Percentiles rank a stretch among this genome's conserved stretches.
phyloP scores from a whole-genome alignment of 768 basidiomycete species.

The Podaxis pistillaris region DNA sequence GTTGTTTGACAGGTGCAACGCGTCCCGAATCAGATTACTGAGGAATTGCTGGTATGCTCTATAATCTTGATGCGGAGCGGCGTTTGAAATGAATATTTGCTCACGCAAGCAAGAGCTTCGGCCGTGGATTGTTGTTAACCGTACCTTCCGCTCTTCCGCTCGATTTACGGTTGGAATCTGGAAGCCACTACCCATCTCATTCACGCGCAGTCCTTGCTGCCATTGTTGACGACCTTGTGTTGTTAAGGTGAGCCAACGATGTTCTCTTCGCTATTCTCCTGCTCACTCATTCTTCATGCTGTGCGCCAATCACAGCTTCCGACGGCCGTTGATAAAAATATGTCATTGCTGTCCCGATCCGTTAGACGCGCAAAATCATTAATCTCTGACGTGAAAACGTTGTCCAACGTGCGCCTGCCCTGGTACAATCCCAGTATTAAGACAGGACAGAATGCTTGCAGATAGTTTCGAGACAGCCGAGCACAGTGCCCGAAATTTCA shows the following conservation, averaged over 20 bases:
- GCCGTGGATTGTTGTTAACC: background rate
- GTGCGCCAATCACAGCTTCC: background rate
- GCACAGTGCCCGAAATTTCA: background rate
- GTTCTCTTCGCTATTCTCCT: background rate
- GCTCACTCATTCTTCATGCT: background rate
- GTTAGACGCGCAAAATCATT: background rate
- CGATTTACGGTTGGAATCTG: background rate
- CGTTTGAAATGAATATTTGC: background rate
- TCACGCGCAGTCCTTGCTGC: background rate
- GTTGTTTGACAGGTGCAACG: too few relatives aligned
- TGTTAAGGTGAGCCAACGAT: background rate
- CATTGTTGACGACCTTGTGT: too few relatives aligned
- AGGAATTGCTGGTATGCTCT: too few relatives aligned
- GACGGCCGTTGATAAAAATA: conserved; percentile 2
- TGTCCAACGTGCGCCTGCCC: background rate
- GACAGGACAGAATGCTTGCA: background rate
- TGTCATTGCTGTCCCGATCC: background rate
- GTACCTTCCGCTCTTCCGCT: background rate
- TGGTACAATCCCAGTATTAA: background rate
- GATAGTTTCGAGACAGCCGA: too few relatives aligned
- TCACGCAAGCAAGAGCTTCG: background rate
- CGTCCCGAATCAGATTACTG: too few relatives aligned
- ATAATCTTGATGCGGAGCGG: too few relatives aligned
- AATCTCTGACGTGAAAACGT: background rate
- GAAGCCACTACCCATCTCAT: background rate